Evolutionary conservation across 1,284 basidiomycete genomes (phyloP), one percentile per base, ranked within the genome.

Genomic region (Ustilago trichophora): DNA sequence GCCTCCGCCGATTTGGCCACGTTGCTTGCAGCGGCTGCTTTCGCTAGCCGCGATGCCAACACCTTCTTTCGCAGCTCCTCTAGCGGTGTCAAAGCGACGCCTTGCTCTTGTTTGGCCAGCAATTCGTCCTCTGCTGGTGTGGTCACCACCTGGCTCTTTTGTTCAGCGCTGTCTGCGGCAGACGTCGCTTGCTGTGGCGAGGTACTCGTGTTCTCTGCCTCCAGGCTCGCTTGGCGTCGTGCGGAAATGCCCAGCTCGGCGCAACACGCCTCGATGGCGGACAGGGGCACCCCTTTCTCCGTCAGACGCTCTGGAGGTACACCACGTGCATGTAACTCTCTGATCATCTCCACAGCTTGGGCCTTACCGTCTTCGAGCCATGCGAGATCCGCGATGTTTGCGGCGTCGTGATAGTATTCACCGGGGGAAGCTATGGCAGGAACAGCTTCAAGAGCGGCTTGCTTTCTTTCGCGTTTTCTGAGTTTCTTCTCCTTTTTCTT

Each of bases 21-120:
- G n/a, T 24, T 9, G 4, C 18, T 12, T 42, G 55, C 52, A 4
- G 56, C 48, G 6, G 45, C 43, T 6, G 32, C 66, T 18, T 59
- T 69, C 11, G 59, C 59, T 15, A 63, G 18, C 2, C 55, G 50
- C 6, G 59, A 64, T 7, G 59, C 59, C 5, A 69, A 25, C 15
- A 50, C 66, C 45, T 69, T 69, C 21, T 32, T 49, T 3, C 66
- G 35, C 15, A 69, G 37, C 37, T 50, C 51, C 44, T 63, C 59
- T 6, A 69, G 37, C 36, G 66, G 59, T 16, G 58, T 62, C 34
- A 57, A 33, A 2, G 41, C 25, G 16, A 52, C 18, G 12, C 55
- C 50, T 13, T 41, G 35, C 42, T 65, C 50, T 27, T 57, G n/a
- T 40, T 56, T 56, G 1, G 47, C 29, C 9, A 65, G n/a, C 16